Conservation (phyloP, 495 filamentous ascomycete species). For the Hypomontagnella submonticulosa region DNA sequence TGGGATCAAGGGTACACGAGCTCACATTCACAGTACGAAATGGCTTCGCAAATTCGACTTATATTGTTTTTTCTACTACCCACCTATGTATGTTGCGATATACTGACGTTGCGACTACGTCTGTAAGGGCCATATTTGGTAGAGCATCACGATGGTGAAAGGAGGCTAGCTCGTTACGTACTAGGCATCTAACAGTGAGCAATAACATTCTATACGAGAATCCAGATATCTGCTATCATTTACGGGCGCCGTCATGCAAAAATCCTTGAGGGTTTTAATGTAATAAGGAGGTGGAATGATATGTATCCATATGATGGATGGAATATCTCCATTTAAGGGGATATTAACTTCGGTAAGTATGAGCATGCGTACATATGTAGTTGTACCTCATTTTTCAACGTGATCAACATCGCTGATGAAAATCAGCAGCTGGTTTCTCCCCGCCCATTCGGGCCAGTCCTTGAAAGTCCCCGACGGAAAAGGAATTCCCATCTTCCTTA, state of each 20-base stretch:
- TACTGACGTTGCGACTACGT: too few relatives aligned
- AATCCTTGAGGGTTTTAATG: conserved; percentile 10
- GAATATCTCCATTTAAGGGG: conserved; percentile 14
- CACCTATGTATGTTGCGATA: too few relatives aligned
- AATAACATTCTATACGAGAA: conserved; percentile 59
- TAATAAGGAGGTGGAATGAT: conserved; percentile 28
- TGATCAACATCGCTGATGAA: conserved; percentile 41
- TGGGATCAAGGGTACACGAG: conserved; percentile 15
- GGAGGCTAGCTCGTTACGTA: conserved; percentile 40
- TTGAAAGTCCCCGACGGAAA: conserved; percentile 41
- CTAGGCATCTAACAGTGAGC: conserved; percentile 53
- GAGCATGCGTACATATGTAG: not conserved
- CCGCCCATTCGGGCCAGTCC: conserved; percentile 39
- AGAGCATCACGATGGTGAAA: conserved; percentile 17
- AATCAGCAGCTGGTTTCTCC: conserved; percentile 32
- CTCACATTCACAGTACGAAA: not conserved
- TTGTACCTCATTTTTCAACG: conserved; percentile 36
- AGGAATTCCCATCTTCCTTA: conserved; percentile 39
- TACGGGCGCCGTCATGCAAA: conserved; percentile 20
- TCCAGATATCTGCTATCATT: conserved; percentile 17
- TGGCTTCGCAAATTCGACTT: not conserved
- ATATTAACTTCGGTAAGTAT: not conserved
- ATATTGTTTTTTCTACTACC: too few relatives aligned
- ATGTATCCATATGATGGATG: conserved; percentile 7
- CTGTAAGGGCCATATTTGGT: not conserved